Evolutionary conservation across 176 grass and related monocot species (phyloP), one percentile per base, ranked within the genome.

Genomic region (Oryza glumipatula): DNA sequence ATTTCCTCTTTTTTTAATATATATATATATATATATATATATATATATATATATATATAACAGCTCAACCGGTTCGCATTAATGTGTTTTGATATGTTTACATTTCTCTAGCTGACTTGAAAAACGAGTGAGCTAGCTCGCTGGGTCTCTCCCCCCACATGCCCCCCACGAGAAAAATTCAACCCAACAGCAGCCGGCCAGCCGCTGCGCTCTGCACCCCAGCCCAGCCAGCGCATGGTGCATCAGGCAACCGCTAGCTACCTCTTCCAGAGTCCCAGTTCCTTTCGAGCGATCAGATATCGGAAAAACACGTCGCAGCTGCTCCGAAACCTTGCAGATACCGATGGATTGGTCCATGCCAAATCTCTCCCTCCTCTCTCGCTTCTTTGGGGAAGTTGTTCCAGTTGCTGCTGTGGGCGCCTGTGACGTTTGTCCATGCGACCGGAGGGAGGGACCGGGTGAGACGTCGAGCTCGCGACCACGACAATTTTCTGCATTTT

Each of bases 71-170:
- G 21, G 4, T 24, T 75, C 72, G 7, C 13, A 74, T 47, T 65
- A 45, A 22, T 11, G 16, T 11, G 19, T 26, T 26, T 56, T 28
- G n/a, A 43, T 76, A 12, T 17, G 17, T 35, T 69, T 24, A 43
- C 3, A 32, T 23, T 48, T 68, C 16, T 83, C 39, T 41, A 38
- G 36, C 84, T 87, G 80, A 87, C 89, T 76, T 84, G 64, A 39
- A 23, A 68, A 70, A 86, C 61, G 74, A 67, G 74, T 44, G 36
- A 9, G 12, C 19, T 6, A 6, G 12, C n/a, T 32, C 28, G 41
- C 12, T 9, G 23, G 9, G 16, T 24, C 16, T 39, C 24, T 33
- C 56, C 83, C 75, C 66, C 72, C 36, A 28, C 72, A 73, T 23
- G 21, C n/a, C 9, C 58, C 58, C 58, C 67, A 43, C 52, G 19